Evolutionary conservation across 1,139 yeast genomes (phyloP).

Genomic region (Kazachstania sp.): DNA sequence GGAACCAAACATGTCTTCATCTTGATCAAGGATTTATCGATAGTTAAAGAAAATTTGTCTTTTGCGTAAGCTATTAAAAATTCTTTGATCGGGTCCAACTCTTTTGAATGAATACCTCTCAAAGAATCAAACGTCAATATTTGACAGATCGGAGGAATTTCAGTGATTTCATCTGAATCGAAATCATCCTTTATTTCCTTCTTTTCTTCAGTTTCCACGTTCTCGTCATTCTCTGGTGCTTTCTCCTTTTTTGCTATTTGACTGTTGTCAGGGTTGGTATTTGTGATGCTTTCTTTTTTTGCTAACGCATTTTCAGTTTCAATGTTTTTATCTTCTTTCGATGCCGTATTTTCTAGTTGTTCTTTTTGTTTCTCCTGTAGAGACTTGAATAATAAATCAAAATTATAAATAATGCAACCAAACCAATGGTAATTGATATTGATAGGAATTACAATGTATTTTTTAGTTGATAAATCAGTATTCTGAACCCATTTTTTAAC

Average conservation of each 20-base stretch:
- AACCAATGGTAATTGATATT: slow-evolving; percentile 86
- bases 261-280: background rate
- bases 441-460: slow-evolving; percentile 69
- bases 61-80: slow-evolving; percentile 65
- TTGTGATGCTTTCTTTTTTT: background rate
- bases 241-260: background rate
- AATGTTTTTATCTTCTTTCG: background rate
- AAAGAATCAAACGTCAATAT: slow-evolving; percentile 77
- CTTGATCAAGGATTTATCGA: slow-evolving; percentile 39
- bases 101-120: slow-evolving; percentile 46
- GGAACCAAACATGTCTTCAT: slow-evolving; percentile 57
- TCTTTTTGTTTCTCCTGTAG: slow-evolving; percentile 6
- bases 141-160: slow-evolving; percentile 35
- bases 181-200: background rate
- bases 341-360: slow-evolving; percentile 2
- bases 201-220: too few relatives aligned
- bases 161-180: slow-evolving; percentile 6
- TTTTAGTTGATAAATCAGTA: slow-evolving; percentile 52
- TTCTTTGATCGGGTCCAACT: slow-evolving; percentile 47
- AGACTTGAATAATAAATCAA: slow-evolving; percentile 22
- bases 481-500: slow-evolving; percentile 76
- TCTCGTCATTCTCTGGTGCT: background rate
- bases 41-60: slow-evolving; percentile 46
- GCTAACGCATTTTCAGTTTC: background rate
- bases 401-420: slow-evolving; percentile 56